phyloP scores from a whole-genome alignment of 805 yeast genomes.

The Lipomyces orientalis region DNA sequence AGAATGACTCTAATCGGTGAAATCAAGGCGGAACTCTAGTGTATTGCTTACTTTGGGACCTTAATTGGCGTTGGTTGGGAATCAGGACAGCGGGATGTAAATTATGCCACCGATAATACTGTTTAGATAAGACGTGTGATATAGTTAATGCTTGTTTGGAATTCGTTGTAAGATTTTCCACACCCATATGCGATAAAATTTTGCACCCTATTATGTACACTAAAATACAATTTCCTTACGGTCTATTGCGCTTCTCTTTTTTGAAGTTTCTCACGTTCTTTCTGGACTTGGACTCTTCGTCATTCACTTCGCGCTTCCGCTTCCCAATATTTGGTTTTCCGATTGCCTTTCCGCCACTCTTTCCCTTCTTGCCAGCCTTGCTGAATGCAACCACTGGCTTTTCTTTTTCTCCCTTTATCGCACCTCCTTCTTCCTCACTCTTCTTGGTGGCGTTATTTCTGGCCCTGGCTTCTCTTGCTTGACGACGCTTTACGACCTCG shows the following conservation, averaged over 20 bases:
- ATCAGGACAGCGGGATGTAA: not conserved
- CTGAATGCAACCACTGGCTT: not conserved
- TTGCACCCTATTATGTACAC: not conserved
- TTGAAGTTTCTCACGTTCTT: conserved; percentile 1
- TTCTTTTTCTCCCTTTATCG: conserved; percentile 6
- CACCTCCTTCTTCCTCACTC: conserved; percentile 2
- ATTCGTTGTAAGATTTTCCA: not conserved
- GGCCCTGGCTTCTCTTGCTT: conserved; percentile 51
- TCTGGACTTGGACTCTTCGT: conserved; percentile 11
- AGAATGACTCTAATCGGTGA: not conserved
- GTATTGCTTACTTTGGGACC: not conserved
- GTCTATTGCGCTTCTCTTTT: not conserved
- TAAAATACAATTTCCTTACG: not conserved
- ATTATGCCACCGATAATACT: not conserved
- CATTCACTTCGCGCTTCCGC: conserved; percentile 15
- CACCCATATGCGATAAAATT: no score
- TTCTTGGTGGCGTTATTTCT: conserved; percentile 4
- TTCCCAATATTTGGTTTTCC: conserved; percentile 4
- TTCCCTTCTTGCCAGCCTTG: conserved; percentile 7
- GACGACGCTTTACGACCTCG: conserved; percentile 87
- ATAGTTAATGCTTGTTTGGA: not conserved
- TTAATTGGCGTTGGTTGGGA: not conserved
- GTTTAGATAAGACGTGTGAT: not conserved
- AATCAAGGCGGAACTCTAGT: not conserved
- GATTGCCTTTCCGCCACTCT: conserved; percentile 4